Evolutionary conservation across 805 yeast species (phyloP).

Genomic region (Yarrowia osloensis): DNA sequence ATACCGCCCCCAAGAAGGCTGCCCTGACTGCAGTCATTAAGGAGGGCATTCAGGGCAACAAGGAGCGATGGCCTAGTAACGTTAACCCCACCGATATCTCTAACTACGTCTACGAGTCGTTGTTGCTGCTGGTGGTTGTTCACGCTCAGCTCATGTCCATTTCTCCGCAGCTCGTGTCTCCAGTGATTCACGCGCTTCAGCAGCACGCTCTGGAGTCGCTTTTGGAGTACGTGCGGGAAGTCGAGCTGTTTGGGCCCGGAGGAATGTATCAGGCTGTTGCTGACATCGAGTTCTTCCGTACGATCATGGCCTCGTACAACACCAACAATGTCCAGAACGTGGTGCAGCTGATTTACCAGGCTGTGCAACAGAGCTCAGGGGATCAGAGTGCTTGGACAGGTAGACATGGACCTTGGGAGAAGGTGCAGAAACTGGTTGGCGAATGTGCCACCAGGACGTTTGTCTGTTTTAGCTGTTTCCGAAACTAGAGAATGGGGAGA

Average conservation of each 20-base stretch:
- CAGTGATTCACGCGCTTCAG: slow-evolving; percentile 51
- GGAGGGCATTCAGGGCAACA: slow-evolving; percentile 44
- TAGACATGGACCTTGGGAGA: slow-evolving; percentile 38
- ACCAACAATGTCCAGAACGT: slow-evolving; percentile 37
- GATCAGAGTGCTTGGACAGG: slow-evolving; percentile 39
- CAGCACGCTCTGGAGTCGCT: slow-evolving; percentile 46
- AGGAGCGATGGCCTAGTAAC: slow-evolving; percentile 48
- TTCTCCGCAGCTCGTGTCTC: slow-evolving; percentile 50
- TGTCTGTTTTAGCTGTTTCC: slow-evolving; percentile 14
- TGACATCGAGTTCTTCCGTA: slow-evolving; percentile 56
- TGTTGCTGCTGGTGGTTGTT: slow-evolving; percentile 53
- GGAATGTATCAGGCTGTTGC: slow-evolving; percentile 56
- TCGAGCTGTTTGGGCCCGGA: slow-evolving; percentile 50
- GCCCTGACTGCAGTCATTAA: slow-evolving; percentile 47
- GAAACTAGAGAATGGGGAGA: too few species aligned
- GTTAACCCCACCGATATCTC: slow-evolving; percentile 41
- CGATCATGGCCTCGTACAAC: slow-evolving; percentile 39
- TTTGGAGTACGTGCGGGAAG: slow-evolving; percentile 47
- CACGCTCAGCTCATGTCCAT: slow-evolving; percentile 55
- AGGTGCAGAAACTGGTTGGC: slow-evolving; percentile 35
- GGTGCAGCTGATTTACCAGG: slow-evolving; percentile 39
- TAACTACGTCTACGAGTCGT: slow-evolving; percentile 51
- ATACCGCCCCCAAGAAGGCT: slow-evolving; percentile 52
- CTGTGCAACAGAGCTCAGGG: slow-evolving; percentile 39
- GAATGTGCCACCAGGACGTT: slow-evolving; percentile 24